A percentile compares a stretch with the other conserved stretches of the same genome.
Evolutionary conservation across 495 filamentous ascomycete species (phyloP).

Genomic region (Aspergillus ellipticus): DNA sequence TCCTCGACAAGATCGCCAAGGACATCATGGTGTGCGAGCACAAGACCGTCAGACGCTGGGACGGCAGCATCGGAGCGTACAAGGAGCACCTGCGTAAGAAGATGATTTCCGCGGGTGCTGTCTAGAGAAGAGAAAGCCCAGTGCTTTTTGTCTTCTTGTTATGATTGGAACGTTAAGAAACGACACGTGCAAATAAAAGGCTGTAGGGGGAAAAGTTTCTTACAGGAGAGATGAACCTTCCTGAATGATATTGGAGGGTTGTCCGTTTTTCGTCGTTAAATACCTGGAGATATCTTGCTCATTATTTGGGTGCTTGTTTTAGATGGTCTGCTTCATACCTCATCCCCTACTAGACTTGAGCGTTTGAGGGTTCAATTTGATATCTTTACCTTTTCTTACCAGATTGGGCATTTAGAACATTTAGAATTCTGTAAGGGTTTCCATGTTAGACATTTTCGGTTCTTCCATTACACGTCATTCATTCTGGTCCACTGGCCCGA

Average conservation of each 20-base stretch:
- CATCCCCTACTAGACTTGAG: slow-evolving; percentile 20
- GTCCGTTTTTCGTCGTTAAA: slow-evolving; percentile 12
- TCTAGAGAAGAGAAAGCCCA: slow-evolving; percentile 28
- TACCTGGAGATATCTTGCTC: slow-evolving; percentile 20
- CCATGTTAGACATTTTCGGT: too few relatives aligned
- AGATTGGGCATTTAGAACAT: neutral
- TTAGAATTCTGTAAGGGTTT: neutral
- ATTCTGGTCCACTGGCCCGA: too few relatives aligned
- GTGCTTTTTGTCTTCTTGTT: slow-evolving; percentile 13
- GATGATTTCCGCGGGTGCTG: slow-evolving; percentile 63
- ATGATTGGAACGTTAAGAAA: slow-evolving; percentile 46
- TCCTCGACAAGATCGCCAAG: slow-evolving; percentile 99
- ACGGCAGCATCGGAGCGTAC: slow-evolving; percentile 86
- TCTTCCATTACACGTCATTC: too few relatives aligned
- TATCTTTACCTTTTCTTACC: slow-evolving; percentile 4
- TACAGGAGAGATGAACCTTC: slow-evolving; percentile 22
- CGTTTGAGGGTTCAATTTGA: slow-evolving; percentile 21
- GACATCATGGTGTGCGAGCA: slow-evolving; percentile 99
- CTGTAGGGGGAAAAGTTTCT: slow-evolving; percentile 18
- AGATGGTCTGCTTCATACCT: slow-evolving; percentile 29
- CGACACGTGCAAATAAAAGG: slow-evolving; percentile 25
- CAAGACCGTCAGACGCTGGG: slow-evolving; percentile 84
- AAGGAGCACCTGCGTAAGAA: slow-evolving; percentile 99
- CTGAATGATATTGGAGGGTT: slow-evolving; percentile 7
- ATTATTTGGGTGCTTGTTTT: slow-evolving; percentile 20